A percentile compares a stretch with the other conserved stretches of the same genome.
These are phyloP conservation scores for Perkinsus marinus DNA, from an alignment of 169 alveolate species.

Conservation along the genomic window DNA sequence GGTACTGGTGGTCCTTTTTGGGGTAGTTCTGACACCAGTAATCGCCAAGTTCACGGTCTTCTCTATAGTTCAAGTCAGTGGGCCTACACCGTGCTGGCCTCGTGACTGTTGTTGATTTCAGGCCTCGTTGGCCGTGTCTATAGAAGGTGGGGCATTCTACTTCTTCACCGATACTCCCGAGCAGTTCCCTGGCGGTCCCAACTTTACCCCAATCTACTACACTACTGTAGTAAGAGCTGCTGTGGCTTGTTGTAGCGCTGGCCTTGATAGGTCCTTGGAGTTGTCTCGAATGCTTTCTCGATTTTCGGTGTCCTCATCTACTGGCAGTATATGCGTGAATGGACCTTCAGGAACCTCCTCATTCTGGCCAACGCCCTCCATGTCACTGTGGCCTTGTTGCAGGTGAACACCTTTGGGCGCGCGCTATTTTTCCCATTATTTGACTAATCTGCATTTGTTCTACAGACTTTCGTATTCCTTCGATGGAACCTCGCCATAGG, in stretches of 20 bases:
- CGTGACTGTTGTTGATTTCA: neutral
- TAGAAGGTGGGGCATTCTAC: neutral
- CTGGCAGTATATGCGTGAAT: conserved; percentile 6
- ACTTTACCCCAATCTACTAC: neutral
- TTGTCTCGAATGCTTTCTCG: neutral
- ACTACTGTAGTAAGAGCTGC: too few relatives aligned
- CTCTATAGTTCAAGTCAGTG: neutral
- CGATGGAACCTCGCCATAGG: conserved; percentile 19
- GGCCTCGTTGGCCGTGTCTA: neutral
- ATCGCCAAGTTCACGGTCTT: neutral
- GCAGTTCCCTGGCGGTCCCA: conserved; percentile 4
- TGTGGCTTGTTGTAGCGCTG: neutral
- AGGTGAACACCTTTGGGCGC: neutral
- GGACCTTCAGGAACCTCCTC: conserved; percentile 13
- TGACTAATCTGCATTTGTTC: too few relatives aligned
- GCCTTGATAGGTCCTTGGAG: neutral
- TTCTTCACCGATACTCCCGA: neutral
- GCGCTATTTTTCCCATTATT: too few relatives aligned
- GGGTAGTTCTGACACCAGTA: neutral
- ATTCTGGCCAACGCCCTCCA: conserved; percentile 7
- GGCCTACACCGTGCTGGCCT: neutral
- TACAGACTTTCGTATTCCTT: conserved; percentile 3
- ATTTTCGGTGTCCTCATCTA: neutral
- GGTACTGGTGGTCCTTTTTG: neutral
- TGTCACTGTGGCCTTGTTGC: neutral